Evolutionary conservation across 1,139 yeast species (phyloP).

Genomic region (Yamadazyma membranifaciens): DNA sequence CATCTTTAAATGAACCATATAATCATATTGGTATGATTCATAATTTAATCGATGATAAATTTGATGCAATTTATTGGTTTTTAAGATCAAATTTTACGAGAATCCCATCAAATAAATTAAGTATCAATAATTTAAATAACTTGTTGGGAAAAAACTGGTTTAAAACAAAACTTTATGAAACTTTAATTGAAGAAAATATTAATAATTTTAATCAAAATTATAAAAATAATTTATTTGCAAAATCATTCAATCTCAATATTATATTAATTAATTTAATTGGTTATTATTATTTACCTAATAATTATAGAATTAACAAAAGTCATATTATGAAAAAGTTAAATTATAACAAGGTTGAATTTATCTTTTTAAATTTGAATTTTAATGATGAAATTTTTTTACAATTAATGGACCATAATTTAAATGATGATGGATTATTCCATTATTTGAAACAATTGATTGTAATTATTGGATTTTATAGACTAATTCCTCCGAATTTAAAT

Average conservation of each 20-base stretch:
- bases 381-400: conserved; percentile 13
- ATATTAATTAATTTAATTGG: conserved; percentile 29
- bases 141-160: conserved; percentile 34
- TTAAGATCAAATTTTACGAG: conserved; percentile 59
- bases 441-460: conserved; percentile 26
- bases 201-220: conserved; percentile 10
- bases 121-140: conserved; percentile 36
- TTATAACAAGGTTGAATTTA: conserved; percentile 26
- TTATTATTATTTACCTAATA: conserved; percentile 28
- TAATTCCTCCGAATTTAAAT: conserved; percentile 14
- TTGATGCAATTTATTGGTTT: conserved; percentile 45
- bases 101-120: conserved; percentile 42
- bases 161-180: conserved; percentile 21
- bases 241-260: conserved; percentile 20
- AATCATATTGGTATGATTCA: conserved; percentile 64
- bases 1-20: conserved; percentile 67
- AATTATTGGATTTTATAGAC: conserved; percentile 21
- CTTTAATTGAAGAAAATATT: conserved; percentile 11
- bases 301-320: conserved; percentile 21
- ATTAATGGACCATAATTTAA: conserved; percentile 4
- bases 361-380: conserved; percentile 22
- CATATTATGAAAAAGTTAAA: conserved; percentile 23
- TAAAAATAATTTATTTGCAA: conserved; percentile 7
- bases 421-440: conserved; percentile 13
- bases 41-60: conserved; percentile 34